Evolutionary conservation across 2,329 filamentous ascomycete species (phyloP).

Genomic region (Pezicula neosporulosa): DNA sequence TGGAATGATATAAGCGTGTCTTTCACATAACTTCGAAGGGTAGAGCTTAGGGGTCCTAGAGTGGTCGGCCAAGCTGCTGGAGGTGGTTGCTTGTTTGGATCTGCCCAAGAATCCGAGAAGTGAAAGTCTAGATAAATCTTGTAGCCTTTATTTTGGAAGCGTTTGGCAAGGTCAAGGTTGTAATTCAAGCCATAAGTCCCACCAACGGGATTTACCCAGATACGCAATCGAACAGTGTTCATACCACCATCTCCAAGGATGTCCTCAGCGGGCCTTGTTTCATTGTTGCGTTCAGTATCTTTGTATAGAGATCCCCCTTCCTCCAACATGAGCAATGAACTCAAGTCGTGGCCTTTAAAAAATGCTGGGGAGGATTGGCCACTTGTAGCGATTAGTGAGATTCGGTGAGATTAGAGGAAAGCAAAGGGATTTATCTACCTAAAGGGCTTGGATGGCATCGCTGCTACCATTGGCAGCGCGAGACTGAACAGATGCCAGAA

Average conservation of each 20-base stretch:
- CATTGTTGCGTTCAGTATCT: slow-evolving; percentile 30
- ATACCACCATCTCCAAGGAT: slow-evolving; percentile 61
- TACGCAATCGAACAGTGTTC: slow-evolving; percentile 65
- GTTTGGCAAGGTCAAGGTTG: slow-evolving; percentile 61
- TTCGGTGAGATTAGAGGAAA: not conserved
- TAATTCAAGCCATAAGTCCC: slow-evolving; percentile 67
- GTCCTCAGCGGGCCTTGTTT: slow-evolving; percentile 49
- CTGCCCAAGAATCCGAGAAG: slow-evolving; percentile 55
- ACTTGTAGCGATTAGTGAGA: not conserved
- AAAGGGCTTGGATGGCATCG: slow-evolving; percentile 1
- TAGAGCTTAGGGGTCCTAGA: slow-evolving; percentile 53
- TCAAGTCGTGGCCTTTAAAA: slow-evolving; percentile 37
- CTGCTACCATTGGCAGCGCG: slow-evolving; percentile 4
- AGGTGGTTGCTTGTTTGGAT: slow-evolving; percentile 59
- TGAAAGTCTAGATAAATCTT: slow-evolving; percentile 59
- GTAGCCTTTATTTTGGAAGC: slow-evolving; percentile 59
- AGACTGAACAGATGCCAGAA: not conserved
- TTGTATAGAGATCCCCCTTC: slow-evolving; percentile 32
- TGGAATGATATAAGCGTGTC: slow-evolving; percentile 59
- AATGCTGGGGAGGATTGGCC: slow-evolving; percentile 15
- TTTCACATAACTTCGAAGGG: slow-evolving; percentile 65
- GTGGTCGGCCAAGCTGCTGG: slow-evolving; percentile 61
- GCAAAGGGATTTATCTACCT: not conserved
- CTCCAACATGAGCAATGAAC: slow-evolving; percentile 32
- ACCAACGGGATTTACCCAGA: slow-evolving; percentile 66